Conservation (phyloP, 2,329 filamentous ascomycete genomes). For the Phialophora chinensis region DNA sequence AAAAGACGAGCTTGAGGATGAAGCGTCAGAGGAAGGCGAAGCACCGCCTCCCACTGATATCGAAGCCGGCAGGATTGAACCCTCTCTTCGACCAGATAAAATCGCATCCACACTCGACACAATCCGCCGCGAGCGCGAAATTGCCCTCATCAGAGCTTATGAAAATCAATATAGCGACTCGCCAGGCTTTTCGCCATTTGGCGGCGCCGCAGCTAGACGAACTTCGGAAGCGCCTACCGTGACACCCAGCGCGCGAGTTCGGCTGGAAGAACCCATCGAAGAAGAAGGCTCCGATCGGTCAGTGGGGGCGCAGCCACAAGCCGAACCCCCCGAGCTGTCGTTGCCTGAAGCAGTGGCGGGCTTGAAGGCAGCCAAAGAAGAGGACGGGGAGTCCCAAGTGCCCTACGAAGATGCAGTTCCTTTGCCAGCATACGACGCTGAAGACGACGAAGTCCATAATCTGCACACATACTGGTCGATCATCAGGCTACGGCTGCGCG, state of each 20-base stretch:
- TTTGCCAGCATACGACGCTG: constrained; percentile 50
- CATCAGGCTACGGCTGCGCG: constrained; percentile 58
- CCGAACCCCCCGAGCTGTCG: constrained; percentile 18
- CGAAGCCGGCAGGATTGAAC: constrained; percentile 28
- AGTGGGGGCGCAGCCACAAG: neutral
- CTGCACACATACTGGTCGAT: constrained; percentile 56
- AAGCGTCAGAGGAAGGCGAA: constrained; percentile 15
- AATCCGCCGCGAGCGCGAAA: constrained; percentile 27
- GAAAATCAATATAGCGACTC: constrained; percentile 20
- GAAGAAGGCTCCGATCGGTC: constrained; percentile 21
- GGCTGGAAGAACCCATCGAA: constrained; percentile 25
- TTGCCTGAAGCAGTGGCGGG: constrained; percentile 24
- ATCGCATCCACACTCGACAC: constrained; percentile 22
- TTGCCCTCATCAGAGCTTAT: constrained; percentile 22
- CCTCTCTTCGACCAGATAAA: constrained; percentile 22
- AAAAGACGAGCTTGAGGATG: constrained; percentile 47
- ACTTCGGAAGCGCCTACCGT: constrained; percentile 22
- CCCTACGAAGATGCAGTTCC: constrained; percentile 52
- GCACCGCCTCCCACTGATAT: constrained; percentile 10
- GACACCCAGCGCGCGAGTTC: constrained; percentile 16
- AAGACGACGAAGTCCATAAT: constrained; percentile 59
- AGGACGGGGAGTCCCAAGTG: constrained; percentile 41
- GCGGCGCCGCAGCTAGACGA: neutral
- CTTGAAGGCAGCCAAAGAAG: constrained; percentile 28
- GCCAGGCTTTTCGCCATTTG: constrained; percentile 21